Percentiles rank a stretch among this genome's conserved stretches.
Evolutionary conservation across 202 grass and related monocot species (phyloP).

Genomic region (Schoenoplectus tabernaemontani): DNA sequence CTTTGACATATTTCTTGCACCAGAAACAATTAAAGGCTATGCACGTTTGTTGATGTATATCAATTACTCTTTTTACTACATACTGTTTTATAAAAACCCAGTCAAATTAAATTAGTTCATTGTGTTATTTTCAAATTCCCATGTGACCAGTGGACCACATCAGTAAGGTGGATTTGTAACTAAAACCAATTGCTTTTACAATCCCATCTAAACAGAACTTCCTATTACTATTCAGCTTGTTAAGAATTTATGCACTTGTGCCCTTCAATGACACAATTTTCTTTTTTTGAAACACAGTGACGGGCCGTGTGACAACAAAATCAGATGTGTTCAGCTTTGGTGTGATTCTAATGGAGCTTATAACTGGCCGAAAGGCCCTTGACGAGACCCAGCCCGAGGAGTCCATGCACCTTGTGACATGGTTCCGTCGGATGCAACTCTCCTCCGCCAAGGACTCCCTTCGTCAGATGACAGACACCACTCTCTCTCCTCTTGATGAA

Average conservation of each 20-base stretch:
- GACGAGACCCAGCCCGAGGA: constrained; percentile 83
- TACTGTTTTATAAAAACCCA: background rate
- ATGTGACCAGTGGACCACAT: no score
- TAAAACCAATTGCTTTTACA: background rate
- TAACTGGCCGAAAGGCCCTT: constrained; percentile 77
- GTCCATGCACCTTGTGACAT: constrained; percentile 87
- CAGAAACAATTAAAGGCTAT: background rate
- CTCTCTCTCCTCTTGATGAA: constrained; percentile 55
- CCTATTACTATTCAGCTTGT: background rate
- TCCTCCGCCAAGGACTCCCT: constrained; percentile 49
- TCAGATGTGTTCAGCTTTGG: constrained; percentile 96
- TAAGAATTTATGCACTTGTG: background rate
- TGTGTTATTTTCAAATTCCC: background rate
- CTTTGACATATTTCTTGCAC: background rate
- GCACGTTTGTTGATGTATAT: background rate
- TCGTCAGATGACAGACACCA: constrained; percentile 51
- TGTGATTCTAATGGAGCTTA: constrained; percentile 92
- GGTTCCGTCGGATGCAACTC: constrained; percentile 89
- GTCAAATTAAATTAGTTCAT: background rate
- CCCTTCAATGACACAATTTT: background rate
- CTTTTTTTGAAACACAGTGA: constrained; percentile 47
- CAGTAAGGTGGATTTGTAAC: no score
- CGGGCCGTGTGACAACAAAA: constrained; percentile 93
- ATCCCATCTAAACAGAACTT: background rate
- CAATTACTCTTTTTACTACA: background rate